phyloP scores from a whole-genome alignment of 441 rosid species.

The Biscutella auriculata region DNA sequence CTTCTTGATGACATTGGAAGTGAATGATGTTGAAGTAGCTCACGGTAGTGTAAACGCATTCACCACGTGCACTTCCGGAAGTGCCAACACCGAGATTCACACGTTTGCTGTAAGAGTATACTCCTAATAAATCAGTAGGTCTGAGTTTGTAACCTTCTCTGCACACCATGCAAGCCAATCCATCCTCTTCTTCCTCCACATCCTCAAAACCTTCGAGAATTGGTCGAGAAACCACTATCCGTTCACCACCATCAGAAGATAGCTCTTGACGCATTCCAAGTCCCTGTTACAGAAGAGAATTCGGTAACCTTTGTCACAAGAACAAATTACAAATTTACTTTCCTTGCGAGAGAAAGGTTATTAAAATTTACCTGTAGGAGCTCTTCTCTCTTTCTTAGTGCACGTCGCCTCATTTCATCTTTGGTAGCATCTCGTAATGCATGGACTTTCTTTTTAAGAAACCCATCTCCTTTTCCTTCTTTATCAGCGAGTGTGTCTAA shows the following conservation, averaged over 20 bases:
- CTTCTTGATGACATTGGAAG: constrained; percentile 99
- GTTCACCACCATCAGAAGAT: constrained; percentile 89
- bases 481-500: constrained; percentile 85
- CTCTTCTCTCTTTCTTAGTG: constrained; percentile 79
- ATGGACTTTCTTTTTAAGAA: constrained; percentile 68
- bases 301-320: constrained; percentile 8
- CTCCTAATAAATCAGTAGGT: constrained; percentile 90
- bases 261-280: constrained; percentile 90
- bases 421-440: constrained; percentile 81
- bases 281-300: constrained; percentile 37
- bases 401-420: constrained; percentile 95
- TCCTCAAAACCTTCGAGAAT: constrained; percentile 94
- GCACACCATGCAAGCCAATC: constrained; percentile 99
- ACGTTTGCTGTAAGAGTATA: constrained; percentile 86
- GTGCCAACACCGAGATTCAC: constrained; percentile 91
- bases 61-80: constrained; percentile 96
- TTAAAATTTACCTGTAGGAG: constrained; percentile 62
- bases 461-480: constrained; percentile 97
- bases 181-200: constrained; percentile 97
- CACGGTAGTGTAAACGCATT: constrained; percentile 96
- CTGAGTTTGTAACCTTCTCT: constrained; percentile 98
- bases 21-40: constrained; percentile 95
- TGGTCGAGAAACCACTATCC: constrained; percentile 80
- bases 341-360: constrained; percentile 1
- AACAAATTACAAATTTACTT: not conserved